These are phyloP conservation scores for Cryptococcus sp. DNA, from an alignment of 1,284 basidiomycete species.

Conservation along the genomic window DNA sequence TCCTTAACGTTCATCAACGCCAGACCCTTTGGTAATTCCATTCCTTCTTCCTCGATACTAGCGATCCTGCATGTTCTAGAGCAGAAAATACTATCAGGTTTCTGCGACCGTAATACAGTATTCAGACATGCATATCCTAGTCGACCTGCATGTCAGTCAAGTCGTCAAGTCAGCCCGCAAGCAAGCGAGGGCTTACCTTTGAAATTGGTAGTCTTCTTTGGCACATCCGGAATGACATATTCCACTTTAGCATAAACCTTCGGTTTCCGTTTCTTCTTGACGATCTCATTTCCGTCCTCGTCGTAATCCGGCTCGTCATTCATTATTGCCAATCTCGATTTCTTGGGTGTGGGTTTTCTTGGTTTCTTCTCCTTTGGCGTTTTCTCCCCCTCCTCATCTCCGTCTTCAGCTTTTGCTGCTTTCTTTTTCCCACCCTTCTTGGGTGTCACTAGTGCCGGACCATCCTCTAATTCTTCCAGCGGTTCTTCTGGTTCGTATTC, in stretches of 20 bases:
- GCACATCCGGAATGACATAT: conserved; percentile 63
- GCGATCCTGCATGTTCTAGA: conserved; percentile 65
- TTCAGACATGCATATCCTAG: conserved; percentile 45
- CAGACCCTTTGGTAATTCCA: conserved; percentile 72
- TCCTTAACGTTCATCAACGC: conserved; percentile 71
- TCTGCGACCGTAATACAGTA: conserved; percentile 14
- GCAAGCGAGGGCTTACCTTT: conserved; percentile 49
- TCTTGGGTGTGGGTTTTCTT: conserved; percentile 30
- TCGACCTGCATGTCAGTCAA: conserved; percentile 25
- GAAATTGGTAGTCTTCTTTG: conserved; percentile 57
- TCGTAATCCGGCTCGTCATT: conserved; percentile 37
- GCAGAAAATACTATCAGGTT: conserved; percentile 44
- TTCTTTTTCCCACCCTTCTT: conserved; percentile 7
- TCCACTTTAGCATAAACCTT: conserved; percentile 41
- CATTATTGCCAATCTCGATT: conserved; percentile 19
- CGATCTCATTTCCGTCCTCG: conserved; percentile 39
- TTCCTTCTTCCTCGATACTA: conserved; percentile 73
- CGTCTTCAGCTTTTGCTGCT: conserved; percentile 2
- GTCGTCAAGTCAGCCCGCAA: neutral
- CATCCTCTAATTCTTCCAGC: neutral
- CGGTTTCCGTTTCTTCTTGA: conserved; percentile 48
- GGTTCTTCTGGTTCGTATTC: neutral
- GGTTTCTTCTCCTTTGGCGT: conserved; percentile 36
- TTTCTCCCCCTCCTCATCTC: conserved; percentile 18
- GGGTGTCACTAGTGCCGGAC: conserved; percentile 2